Percentiles rank a stretch among this genome's conserved stretches.
phyloP scores from a whole-genome alignment of 495 filamentous ascomycete species.

The Podospora pseudoanserina region DNA sequence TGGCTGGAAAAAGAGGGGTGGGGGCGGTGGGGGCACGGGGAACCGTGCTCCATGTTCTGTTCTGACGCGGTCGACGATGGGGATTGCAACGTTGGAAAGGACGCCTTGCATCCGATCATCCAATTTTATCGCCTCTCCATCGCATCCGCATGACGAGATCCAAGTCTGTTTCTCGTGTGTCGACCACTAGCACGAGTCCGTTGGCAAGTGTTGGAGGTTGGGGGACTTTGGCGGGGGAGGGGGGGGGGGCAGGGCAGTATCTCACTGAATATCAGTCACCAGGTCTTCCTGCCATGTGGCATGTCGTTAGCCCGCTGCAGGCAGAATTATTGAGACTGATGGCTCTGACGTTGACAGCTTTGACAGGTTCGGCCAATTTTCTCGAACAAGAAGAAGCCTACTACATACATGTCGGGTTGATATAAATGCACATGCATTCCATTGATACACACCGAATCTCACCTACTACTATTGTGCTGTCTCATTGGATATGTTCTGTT shows the following conservation, averaged over 20 bases:
- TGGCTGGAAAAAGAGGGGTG: background rate
- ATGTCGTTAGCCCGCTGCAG: slow-evolving; percentile 19
- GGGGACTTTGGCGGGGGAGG: background rate
- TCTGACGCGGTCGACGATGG: slow-evolving; percentile 12
- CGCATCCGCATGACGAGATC: slow-evolving; percentile 18
- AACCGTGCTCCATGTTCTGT: slow-evolving; percentile 10
- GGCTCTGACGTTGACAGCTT: background rate
- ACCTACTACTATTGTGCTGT: too few relatives aligned
- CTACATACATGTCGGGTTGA: too few relatives aligned
- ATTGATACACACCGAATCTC: too few relatives aligned
- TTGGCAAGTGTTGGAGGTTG: background rate
- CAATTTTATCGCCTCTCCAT: slow-evolving; percentile 16
- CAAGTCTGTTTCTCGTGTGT: slow-evolving; percentile 6
- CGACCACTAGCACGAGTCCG: slow-evolving; percentile 1
- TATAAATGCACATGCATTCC: too few relatives aligned
- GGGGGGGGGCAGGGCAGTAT: too few relatives aligned
- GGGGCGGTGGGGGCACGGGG: background rate
- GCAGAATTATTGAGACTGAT: slow-evolving; percentile 1
- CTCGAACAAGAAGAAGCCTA: background rate
- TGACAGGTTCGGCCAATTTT: background rate
- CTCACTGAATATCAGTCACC: background rate
- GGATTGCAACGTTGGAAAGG: slow-evolving; percentile 12
- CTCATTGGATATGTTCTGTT: too few relatives aligned
- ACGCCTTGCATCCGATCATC: slow-evolving; percentile 16
- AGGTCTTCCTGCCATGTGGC: slow-evolving; percentile 27